Evolutionary conservation across 257 asterid genomes (phyloP).

Genomic region (Schizonepeta tenuifolia): DNA sequence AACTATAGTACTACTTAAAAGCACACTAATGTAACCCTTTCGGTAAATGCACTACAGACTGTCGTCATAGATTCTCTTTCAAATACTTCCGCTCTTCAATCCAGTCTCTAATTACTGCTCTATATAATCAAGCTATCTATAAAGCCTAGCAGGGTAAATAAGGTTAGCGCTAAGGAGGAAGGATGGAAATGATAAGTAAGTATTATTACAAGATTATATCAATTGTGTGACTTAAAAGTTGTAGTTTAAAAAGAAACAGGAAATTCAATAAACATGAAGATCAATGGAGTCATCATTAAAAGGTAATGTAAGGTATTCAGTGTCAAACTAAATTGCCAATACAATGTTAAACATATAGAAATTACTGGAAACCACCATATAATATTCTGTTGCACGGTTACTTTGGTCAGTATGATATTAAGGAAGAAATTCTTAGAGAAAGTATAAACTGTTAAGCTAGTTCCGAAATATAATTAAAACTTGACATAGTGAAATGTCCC

Average conservation of each 20-base stretch:
- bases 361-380: background rate
- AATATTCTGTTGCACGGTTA: background rate
- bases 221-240: no score
- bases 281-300: background rate
- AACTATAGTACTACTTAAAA: background rate
- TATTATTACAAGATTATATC: no score
- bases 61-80: background rate
- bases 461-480: background rate
- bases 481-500: background rate
- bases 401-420: slow-evolving; percentile 2
- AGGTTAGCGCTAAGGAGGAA: no score
- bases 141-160: no score
- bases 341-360: background rate
- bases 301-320: background rate
- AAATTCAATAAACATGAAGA: no score
- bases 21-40: background rate
- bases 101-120: background rate
- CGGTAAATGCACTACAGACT: background rate
- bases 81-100: background rate
- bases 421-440: background rate
- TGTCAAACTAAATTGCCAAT: background rate
- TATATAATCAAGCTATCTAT: background rate
- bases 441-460: background rate
- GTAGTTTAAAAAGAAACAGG: no score
- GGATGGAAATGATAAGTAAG: no score